phyloP scores from a whole-genome alignment of 768 basidiomycete species.

The Leucocoprinus leucothites region DNA sequence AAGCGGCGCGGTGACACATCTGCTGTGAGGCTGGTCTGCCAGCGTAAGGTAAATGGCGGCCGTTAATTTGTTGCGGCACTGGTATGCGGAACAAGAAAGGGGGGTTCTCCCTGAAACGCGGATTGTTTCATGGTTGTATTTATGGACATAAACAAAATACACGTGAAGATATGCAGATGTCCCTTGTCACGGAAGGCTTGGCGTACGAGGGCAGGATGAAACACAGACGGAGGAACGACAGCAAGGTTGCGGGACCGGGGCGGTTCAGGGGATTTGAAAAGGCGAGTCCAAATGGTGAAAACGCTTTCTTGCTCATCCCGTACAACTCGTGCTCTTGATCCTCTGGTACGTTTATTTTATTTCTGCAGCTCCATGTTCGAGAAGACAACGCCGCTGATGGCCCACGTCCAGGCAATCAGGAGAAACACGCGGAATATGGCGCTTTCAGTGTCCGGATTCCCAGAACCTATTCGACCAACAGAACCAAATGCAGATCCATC shows the following conservation, averaged over 20 bases:
- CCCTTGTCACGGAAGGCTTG: not conserved
- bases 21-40: no score
- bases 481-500: not conserved
- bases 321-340: not conserved
- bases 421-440: no score
- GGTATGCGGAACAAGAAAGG: no score
- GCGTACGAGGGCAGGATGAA: not conserved
- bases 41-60: no score
- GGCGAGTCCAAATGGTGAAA: not conserved
- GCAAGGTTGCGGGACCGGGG: not conserved
- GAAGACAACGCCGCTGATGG: no score
- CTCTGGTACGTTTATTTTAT: not conserved
- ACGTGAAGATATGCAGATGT: not conserved
- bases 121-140: slow-evolving; percentile 4
- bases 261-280: no score
- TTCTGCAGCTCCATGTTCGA: no score
- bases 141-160: slow-evolving; percentile 8
- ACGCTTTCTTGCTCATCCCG: not conserved
- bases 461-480: no score
- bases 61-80: no score
- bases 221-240: not conserved
- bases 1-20: no score
- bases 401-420: not conserved
- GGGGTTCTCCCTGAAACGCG: no score
- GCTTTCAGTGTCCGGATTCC: slow-evolving; percentile 7